Evolutionary conservation across 2,329 filamentous ascomycete genomes (phyloP).

Genomic region (Cylindrodendrum hubeiense): DNA sequence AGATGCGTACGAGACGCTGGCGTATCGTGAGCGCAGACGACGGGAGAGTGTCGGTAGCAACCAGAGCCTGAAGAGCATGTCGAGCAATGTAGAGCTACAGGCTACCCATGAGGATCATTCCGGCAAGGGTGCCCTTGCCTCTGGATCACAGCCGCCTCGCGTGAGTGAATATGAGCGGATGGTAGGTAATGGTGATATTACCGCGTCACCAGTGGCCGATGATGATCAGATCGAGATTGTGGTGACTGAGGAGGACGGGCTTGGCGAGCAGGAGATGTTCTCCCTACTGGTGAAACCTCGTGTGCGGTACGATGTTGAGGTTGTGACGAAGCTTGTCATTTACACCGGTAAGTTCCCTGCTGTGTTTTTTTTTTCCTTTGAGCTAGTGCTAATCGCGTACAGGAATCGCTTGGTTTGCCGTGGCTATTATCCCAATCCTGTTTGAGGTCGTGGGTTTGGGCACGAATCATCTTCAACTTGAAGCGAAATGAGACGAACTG

Average conservation of each 20-base stretch:
- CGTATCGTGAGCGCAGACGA: constrained; percentile 80
- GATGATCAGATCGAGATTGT: constrained; percentile 52
- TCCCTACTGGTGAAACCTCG: constrained; percentile 85
- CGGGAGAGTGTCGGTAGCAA: constrained; percentile 68
- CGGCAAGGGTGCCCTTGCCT: constrained; percentile 55
- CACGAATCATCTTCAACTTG: constrained; percentile 54
- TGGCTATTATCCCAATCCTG: constrained; percentile 79
- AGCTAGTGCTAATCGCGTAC: constrained; percentile 17
- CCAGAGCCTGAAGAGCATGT: constrained; percentile 58
- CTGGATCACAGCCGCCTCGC: constrained; percentile 59
- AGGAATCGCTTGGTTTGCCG: constrained; percentile 88
- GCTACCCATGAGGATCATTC: constrained; percentile 54
- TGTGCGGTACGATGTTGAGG: constrained; percentile 97
- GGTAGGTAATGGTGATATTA: constrained; percentile 76
- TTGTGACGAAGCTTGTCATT: constrained; percentile 95
- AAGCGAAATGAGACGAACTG: constrained; percentile 37
- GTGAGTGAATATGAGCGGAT: constrained; percentile 77
- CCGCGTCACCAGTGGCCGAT: constrained; percentile 48
- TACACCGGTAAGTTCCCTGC: constrained; percentile 78
- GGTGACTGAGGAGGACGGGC: constrained; percentile 59
- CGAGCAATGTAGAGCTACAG: constrained; percentile 57
- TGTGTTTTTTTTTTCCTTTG: not conserved
- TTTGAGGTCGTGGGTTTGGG: constrained; percentile 73
- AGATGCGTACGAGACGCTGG: constrained; percentile 94
- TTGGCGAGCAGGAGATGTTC: constrained; percentile 85